phyloP scores from a whole-genome alignment of 768 basidiomycete species.

The Suillus brevipes region DNA sequence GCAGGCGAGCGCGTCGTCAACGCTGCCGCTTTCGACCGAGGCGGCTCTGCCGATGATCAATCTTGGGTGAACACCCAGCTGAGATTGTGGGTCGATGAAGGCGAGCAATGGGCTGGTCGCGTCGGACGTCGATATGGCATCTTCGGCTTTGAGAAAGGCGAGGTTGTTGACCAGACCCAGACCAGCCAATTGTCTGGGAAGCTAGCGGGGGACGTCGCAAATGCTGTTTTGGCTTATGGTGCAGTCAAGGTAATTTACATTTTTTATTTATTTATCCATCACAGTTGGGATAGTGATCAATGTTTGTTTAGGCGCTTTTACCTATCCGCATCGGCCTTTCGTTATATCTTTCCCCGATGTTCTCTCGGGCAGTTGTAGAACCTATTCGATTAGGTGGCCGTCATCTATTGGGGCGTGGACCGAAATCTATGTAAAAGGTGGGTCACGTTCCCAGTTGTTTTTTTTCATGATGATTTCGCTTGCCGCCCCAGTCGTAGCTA shows the following conservation, averaged over 20 bases:
- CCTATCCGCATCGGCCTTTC: slow-evolving; percentile 69
- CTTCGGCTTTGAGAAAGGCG: slow-evolving; percentile 70
- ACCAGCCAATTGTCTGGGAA: slow-evolving; percentile 31
- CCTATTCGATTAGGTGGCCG: slow-evolving; percentile 45
- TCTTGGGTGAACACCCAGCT: slow-evolving; percentile 46
- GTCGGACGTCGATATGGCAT: slow-evolving; percentile 78
- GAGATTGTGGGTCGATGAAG: slow-evolving; percentile 72
- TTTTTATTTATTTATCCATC: slow-evolving; percentile 14
- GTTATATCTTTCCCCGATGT: slow-evolving; percentile 69
- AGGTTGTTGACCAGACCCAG: not conserved
- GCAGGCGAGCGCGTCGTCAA: slow-evolving; percentile 67
- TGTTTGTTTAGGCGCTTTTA: slow-evolving; percentile 50
- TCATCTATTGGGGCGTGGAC: slow-evolving; percentile 12
- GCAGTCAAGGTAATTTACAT: slow-evolving; percentile 81
- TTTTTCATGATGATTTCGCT: slow-evolving; percentile 55
- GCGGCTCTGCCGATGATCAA: slow-evolving; percentile 15
- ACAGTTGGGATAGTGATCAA: not conserved
- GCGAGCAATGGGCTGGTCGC: slow-evolving; percentile 65
- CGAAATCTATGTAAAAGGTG: slow-evolving; percentile 21
- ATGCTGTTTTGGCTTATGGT: slow-evolving; percentile 80
- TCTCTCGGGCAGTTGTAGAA: slow-evolving; percentile 66
- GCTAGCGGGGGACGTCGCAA: slow-evolving; percentile 76
- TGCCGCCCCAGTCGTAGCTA: slow-evolving; percentile 79
- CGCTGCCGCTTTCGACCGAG: slow-evolving; percentile 30
- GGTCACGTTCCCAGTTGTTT: slow-evolving; percentile 24